Conservation (phyloP, 306 rosid genomes). For the Corylus heterophylla region DNA sequence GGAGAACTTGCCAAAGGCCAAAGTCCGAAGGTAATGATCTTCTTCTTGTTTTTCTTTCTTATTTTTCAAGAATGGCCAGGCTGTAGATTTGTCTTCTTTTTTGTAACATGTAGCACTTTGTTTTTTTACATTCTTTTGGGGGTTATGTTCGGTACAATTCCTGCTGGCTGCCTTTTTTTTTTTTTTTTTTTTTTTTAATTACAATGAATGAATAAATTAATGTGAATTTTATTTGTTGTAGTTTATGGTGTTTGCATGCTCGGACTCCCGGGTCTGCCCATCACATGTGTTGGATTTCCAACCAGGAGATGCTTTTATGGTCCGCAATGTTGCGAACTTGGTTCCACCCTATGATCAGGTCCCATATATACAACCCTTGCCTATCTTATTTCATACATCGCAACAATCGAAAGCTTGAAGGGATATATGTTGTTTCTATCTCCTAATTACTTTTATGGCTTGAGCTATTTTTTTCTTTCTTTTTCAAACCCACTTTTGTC, state of each 20-base stretch:
- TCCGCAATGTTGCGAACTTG: constrained; percentile 93
- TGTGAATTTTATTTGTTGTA: constrained; percentile 26
- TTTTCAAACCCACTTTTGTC: not conserved
- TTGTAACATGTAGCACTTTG: too few relatives aligned
- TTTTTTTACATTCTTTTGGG: too few relatives aligned
- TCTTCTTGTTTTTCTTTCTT: not conserved
- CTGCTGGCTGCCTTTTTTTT: not conserved
- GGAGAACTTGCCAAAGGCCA: constrained; percentile 95
- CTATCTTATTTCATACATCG: not conserved
- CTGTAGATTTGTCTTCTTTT: not conserved
- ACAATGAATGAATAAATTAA: not conserved
- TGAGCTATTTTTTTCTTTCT: not conserved
- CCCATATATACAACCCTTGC: not conserved
- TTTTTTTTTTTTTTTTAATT: not conserved
- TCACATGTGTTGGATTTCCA: constrained; percentile 91
- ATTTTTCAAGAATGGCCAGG: not conserved
- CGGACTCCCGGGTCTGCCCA: constrained; percentile 98
- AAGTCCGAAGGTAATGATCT: constrained; percentile 64
- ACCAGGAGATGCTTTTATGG: constrained; percentile 98
- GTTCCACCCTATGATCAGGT: constrained; percentile 92
- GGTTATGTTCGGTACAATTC: not conserved
- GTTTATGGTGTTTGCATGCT: constrained; percentile 98
- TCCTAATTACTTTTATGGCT: not conserved
- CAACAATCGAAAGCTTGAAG: too few relatives aligned
- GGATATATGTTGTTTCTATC: too few relatives aligned